A percentile compares a stretch with the other conserved stretches of the same genome.
phyloP scores from a whole-genome alignment of 139 green algal genomes.

The Chlamydomonas applanata region DNA sequence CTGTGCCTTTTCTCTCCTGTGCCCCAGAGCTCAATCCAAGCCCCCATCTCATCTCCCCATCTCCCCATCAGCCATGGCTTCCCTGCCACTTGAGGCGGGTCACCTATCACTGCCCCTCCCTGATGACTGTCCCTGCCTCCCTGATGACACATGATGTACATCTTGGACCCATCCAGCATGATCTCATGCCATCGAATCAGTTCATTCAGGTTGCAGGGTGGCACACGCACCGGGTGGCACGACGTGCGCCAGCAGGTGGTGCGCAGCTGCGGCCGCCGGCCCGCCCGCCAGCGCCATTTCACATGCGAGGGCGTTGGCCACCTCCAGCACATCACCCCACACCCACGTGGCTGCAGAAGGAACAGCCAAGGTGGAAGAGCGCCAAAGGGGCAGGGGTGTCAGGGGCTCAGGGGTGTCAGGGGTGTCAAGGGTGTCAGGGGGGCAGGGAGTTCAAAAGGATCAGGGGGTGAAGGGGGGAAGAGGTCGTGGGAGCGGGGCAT shows the following conservation, averaged over 20 bases:
- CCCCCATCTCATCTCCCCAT: too few relatives aligned
- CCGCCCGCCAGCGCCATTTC: constrained; percentile 34
- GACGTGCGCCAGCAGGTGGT: not conserved
- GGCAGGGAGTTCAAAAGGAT: too few relatives aligned
- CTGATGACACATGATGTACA: not conserved
- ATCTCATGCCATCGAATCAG: not conserved
- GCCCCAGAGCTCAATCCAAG: too few relatives aligned
- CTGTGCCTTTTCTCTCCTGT: too few relatives aligned
- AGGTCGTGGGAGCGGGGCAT: too few relatives aligned
- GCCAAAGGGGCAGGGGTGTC: too few relatives aligned
- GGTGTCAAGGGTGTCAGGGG: too few relatives aligned
- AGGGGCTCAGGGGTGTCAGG: too few relatives aligned
- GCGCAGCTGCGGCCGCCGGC: constrained; percentile 12
- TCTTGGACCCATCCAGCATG: not conserved
- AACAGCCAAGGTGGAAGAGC: too few relatives aligned
- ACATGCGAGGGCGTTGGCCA: constrained; percentile 14
- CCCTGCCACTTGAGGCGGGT: too few relatives aligned
- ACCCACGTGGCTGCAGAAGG: constrained; percentile 2
- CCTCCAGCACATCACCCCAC: constrained; percentile 19
- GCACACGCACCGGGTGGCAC: constrained; percentile 3
- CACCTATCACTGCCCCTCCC: not conserved
- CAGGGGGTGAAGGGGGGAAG: too few relatives aligned
- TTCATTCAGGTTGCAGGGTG: not conserved
- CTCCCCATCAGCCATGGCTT: too few relatives aligned
- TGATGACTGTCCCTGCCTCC: not conserved